Evolutionary conservation across 75 land plant species (phyloP).

Genomic region (Sequoia sempervirens): DNA sequence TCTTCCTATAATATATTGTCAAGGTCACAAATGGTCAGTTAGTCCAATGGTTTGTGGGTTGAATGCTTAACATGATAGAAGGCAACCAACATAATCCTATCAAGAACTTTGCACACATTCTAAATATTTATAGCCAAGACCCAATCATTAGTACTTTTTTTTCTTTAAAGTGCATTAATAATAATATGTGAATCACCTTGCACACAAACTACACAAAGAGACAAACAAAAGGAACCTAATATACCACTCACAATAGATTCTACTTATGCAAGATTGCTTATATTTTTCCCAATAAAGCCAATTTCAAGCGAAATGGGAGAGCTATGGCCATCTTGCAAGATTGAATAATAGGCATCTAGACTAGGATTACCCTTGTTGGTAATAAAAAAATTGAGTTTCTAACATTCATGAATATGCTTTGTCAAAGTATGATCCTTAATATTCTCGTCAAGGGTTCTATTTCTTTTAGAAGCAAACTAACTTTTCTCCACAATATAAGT

Average conservation of each 20-base stretch:
- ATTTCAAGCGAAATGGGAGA: not conserved
- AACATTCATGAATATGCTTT: not conserved
- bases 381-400: not conserved
- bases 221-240: not conserved
- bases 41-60: too few relatives aligned
- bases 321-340: not conserved
- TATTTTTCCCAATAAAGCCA: not conserved
- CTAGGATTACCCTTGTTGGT: not conserved
- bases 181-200: not conserved
- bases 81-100: not conserved
- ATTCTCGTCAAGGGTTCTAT: not conserved
- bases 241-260: not conserved
- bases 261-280: not conserved
- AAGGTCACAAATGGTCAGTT: too few relatives aligned
- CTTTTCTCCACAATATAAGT: too few relatives aligned
- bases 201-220: not conserved
- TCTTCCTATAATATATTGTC: too few relatives aligned
- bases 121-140: not conserved
- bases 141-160: not conserved
- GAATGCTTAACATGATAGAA: too few relatives aligned
- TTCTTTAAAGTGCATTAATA: too few relatives aligned
- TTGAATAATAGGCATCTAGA: not conserved
- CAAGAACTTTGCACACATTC: not conserved
- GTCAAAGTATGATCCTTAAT: not conserved
- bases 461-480: not conserved